Evolutionary conservation across 2,329 filamentous ascomycete genomes (phyloP), one percentile per base, ranked within the genome.

Genomic region (Purpureocillium takamizusanense): DNA sequence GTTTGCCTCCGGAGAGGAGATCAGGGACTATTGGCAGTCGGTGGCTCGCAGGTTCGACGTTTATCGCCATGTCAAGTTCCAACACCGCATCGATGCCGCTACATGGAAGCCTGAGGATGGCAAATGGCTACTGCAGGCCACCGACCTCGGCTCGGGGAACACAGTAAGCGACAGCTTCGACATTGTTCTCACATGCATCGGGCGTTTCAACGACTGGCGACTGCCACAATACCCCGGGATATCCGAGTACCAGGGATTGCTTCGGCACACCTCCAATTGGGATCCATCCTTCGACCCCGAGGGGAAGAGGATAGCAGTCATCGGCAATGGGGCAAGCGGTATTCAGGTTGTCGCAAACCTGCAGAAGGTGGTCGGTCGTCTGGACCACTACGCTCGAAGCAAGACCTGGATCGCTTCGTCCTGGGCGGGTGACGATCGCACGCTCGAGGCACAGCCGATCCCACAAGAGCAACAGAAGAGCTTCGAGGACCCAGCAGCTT

Each of bases 381-480:
- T 84, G 1, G 76, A 83, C 44, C 76, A 82, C 54, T 84, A 83
- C 45, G 76, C 71, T 1, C 65, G 81, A 9, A 79, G 72, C 47
- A 71, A 65, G 25, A 84, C 81, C 0, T 86, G 81, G 81, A 76
- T 85, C 21, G 76, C 80, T 0, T 68, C 74, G 2, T 74, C 76
- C 0, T 81, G 78, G 56, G 73, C 72, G 0, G 66, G 73, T 27
- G 61, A 72, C 42, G 60, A 72, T 47, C 69, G 76, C 25, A 72
- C 69, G 23, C 61, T 74, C 1, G 71, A 70, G 27, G 67, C 78
- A 0, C 77, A 80, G 33, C 64, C 65, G 1, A 76, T 74, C 46
- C 56, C 65, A 0, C 48, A 70, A 2, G 73, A 79, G 16, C 72
- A 81, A 29, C 67, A 77, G 39, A 62, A 75, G 15, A 65, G 67